Base-by-base conservation (phyloP, 768 basidiomycete genomes). In the Suillus subalutaceus region DNA sequence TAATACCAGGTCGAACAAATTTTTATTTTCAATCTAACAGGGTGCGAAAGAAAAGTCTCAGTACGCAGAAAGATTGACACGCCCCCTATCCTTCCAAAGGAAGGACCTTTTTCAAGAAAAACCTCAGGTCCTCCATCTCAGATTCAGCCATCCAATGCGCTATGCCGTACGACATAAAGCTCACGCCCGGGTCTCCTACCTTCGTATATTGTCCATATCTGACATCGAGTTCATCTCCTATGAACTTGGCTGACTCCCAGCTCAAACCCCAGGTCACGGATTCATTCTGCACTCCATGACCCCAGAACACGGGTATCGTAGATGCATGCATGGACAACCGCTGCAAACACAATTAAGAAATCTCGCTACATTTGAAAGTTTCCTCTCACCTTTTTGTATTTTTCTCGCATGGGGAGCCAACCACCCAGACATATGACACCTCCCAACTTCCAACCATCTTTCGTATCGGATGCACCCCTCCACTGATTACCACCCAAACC, bases 221-320 rank as follows among this genome's bases (percentile, higher is more conserved):
- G 62, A 90, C 81, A 6, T 86, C 86, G 40, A 91, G 72, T 32
- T 81, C 68, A 9, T 79, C 72, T 52, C 80, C 82, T 32, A 95
- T 76, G 68, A 85, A 83, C 1, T 88, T 81, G 35, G 83, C 76
- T 3, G 91, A 93, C 52, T 76, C 73, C 59, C 81, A 72, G 26
- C 86, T 87, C 59, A 86, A 81, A 26, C 84, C 65, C 70, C 79
- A 81, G 62, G 81, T 81, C 63, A 95, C 88, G 12, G 95, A 82
- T 7, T 86, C 88, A 77, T 97, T 94, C 13, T 73, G 80, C 6
- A 79, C 83, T 32, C 94, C 94, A 69, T 93, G 91, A 8, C 90
- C 94, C 88, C 91, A 93, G 76, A 96, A 96, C 46, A 95, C 83
- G 1, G 93, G 90, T 13, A 86, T 80, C 18, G 82, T 76, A 20